A percentile compares a stretch with the other conserved stretches of the same genome.
These are phyloP conservation scores for Sporodiniella umbellata DNA, from an alignment of 371 early-diverging fungal genomes.

Conservation along the genomic window DNA sequence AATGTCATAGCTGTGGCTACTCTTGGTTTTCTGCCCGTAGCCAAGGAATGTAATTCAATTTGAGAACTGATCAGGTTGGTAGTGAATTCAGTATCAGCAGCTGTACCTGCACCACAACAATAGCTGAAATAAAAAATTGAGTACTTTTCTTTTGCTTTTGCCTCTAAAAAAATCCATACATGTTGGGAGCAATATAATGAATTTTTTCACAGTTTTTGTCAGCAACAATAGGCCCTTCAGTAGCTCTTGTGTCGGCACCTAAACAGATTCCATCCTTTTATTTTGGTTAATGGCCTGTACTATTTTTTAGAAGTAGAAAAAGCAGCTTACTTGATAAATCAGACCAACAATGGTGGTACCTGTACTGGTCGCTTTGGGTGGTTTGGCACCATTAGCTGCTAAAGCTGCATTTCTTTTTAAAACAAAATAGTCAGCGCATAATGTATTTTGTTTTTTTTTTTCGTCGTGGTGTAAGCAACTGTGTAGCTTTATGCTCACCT, in stretches of 20 bases:
- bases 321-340: conserved; percentile 73
- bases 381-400: conserved; percentile 71
- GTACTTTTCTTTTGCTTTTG: background rate
- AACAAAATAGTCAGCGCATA: background rate
- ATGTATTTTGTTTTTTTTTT: background rate
- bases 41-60: conserved; percentile 89
- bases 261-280: conserved; percentile 90
- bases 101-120: conserved; percentile 99
- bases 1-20: conserved; percentile 95
- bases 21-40: conserved; percentile 87
- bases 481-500: conserved; percentile 57
- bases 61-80: conserved; percentile 92
- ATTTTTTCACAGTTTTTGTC: conserved; percentile 99
- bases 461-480: too few species aligned
- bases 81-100: conserved; percentile 98
- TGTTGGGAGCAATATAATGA: conserved; percentile 98
- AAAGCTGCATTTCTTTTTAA: conserved; percentile 70
- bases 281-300: background rate
- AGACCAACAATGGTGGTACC: conserved; percentile 99
- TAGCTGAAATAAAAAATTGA: conserved; percentile 45
- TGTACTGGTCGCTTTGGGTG: conserved; percentile 93
- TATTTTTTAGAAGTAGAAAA: background rate
- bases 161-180: conserved; percentile 42
- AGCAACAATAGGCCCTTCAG: conserved; percentile 97
- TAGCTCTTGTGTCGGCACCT: conserved; percentile 99